Base-by-base conservation (phyloP, 441 rosid genomes). In the Erodium moschatum region DNA sequence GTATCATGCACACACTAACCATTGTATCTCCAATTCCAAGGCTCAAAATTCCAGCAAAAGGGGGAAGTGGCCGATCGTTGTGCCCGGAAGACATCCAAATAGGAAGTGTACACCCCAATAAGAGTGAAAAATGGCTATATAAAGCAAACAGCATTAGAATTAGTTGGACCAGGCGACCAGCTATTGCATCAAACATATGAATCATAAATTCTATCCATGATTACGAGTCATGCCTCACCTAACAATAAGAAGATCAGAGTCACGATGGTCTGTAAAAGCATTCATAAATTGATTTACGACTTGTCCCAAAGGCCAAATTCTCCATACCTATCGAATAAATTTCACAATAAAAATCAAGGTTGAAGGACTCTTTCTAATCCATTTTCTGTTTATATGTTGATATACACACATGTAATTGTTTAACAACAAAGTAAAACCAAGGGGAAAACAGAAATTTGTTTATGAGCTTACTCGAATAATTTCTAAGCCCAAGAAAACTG, bases 21-120 rank as follows among this genome's bases (percentile, higher is more conserved):
- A 91, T 91, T 56, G 97, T 89, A 82, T 94, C 99, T 72, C 97
- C 99, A 67, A 94, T 94, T 44, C 99, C 97, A 29, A 94, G 94
- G 87, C 99, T 94, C 79, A 94, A 85, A 76, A 94, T 87, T 77
- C 99, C 99, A 73, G 99, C 88, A 82, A 91, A 94, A 24, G 27
- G 27, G 27, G 27, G 0, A 74, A 91, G 94, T 19, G 97, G 94
- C 58, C 97, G 86, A 81, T 94, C 99, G 65, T 87, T 94, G 85
- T 85, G 87, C 61, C 91, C 97, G 33, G 87, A 86, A 72, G 97
- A 91, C 91, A 94, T 84, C 99, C 97, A 94, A 64, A 91, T 89
- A 62, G 99, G 99, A 82, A 94, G 89, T n/a, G 97, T 94, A 73
- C 97, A 94, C 69, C 99, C 97, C 85, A 94, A 63, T 72, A 94